Base-by-base conservation (phyloP, 495 filamentous ascomycete species). In the Antarctomyces pellizariae region DNA sequence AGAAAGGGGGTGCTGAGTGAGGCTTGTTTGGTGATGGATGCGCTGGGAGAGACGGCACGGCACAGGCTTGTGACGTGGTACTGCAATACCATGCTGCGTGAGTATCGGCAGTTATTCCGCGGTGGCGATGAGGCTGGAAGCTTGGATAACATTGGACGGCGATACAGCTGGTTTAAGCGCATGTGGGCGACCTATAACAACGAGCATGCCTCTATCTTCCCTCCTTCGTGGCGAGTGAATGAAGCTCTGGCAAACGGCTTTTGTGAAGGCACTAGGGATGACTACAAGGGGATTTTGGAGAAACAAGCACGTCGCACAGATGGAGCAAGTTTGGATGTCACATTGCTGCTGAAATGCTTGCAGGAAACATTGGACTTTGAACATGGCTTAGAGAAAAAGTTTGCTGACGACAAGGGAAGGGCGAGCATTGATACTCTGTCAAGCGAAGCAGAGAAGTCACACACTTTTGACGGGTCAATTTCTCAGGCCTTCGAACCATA, bases 331-430 rank as follows among this genome's bases (percentile, higher is more conserved):
- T 56, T 93, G 26, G 80, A 97, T 49, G 86, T 97, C 33, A 86
- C 91, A 42, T 50, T 97, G 28, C 49, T 97, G 18, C 63, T 97
- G 10, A 78, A 75, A 8, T 93, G 86, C 40, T 53, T 97, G 27
- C 84, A 95, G 39, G 89, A 97, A 51, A 97, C 86, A 1, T 65
- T 97, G 37, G 78, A 97, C 39, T 97, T 97, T 44, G 86, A 97
- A 48, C 84, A 95, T 43, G 72, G 64, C 24, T 57, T 97, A 8
- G 86, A 97, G 41, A 58, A 67, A 18, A 66, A 77, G 8, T 95
- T 95, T 47, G 57, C 71, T 1, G 72, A 52, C 44, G 67, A 78
- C 25, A 59, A 59, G 29, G 33, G 54, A 37, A 65, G 83, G 18
- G 67, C 67, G n/a, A 93, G 83, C 19, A 80, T 89, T 18, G 86